Conservation (phyloP, 1,139 yeast species). For the Candida sojae region DNA sequence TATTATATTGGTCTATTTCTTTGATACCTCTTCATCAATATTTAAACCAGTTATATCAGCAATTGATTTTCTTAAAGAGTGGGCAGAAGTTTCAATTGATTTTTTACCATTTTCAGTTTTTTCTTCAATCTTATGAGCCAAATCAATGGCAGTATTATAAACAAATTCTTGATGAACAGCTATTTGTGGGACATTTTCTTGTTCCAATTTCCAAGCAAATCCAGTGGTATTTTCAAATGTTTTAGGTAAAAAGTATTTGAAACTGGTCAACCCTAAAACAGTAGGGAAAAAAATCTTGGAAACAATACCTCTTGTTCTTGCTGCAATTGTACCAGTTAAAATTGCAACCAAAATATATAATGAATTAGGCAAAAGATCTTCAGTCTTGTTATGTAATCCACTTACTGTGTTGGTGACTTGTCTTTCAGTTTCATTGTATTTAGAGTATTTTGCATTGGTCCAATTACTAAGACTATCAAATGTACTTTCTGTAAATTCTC, state of each 20-base stretch:
- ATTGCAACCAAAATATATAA: constrained; percentile 74
- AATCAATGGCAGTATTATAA: constrained; percentile 45
- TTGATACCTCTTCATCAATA: constrained; percentile 62
- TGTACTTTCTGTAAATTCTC: constrained; percentile 31
- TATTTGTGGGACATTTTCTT: constrained; percentile 60
- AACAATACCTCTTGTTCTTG: constrained; percentile 68
- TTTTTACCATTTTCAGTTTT: constrained; percentile 39
- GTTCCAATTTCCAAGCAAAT: constrained; percentile 68
- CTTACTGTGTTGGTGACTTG: constrained; percentile 68
- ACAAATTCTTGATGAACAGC: constrained; percentile 65
- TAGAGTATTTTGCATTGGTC: constrained; percentile 41
- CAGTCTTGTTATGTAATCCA: constrained; percentile 67
- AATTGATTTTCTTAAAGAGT: constrained; percentile 46
- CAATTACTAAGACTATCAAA: constrained; percentile 20
- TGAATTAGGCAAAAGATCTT: constrained; percentile 75
- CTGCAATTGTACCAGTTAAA: constrained; percentile 75
- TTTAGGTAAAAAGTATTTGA: constrained; percentile 73
- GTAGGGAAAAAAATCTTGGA: constrained; percentile 65
- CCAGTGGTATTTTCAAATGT: constrained; percentile 68
- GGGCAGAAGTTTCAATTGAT: constrained; percentile 41
- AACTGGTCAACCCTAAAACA: constrained; percentile 66
- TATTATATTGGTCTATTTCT: constrained; percentile 24
- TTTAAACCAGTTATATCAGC: constrained; percentile 70
- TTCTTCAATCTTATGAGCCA: constrained; percentile 44
- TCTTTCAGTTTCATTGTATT: constrained; percentile 63